Base-by-base conservation (phyloP, 2,329 filamentous ascomycete genomes). In the Aspergillus candidus region DNA sequence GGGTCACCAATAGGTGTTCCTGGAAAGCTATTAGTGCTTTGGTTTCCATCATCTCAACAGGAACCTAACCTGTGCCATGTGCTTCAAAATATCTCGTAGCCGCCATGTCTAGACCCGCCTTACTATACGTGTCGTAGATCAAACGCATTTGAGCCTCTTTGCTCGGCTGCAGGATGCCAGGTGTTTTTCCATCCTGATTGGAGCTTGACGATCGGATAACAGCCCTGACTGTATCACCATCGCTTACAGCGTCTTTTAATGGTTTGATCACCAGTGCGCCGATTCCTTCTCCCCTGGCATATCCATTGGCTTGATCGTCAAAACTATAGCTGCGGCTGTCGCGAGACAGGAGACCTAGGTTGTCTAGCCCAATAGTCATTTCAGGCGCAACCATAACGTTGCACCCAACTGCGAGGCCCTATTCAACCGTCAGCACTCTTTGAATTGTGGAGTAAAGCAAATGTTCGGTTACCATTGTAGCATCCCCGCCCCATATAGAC, bases 221-320 rank as follows among this genome's bases (percentile, higher is more conserved):
- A 17, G 61, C 60, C 11, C 68, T 58, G 31, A 75, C 66, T 2
- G 60, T 49, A 38, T 74, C 70, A 1, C 65, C 66, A 46, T 73
- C 65, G 0, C 41, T 50, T 2, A 79, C 40, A 0, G 78, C 78
- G 2, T 66, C 55, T 2, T 53, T 57, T 0, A 79, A 54, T 2
- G 55, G 62, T 55, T 79, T 80, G 0, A 81, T 47, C 1, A 79
- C 57, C 0, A 80, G 44, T 0, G 63, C 60, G 1, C 67, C 68
- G 10, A 76, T 54, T 1, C 75, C 76, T 41, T 80, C 77, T 3
- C 71, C 74, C 2, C 74, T 65, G 27, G 61, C 72, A 58, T 66
- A 75, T 17, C 73, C 75, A 47, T 75, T 22, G 6, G 22, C 22
- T 2, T 22, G 22, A 2, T 22, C 22, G 6, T 22, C 22, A 6